phyloP scores from a whole-genome alignment of 371 early-diverging fungal genomes.

The Mortierella sp. region DNA sequence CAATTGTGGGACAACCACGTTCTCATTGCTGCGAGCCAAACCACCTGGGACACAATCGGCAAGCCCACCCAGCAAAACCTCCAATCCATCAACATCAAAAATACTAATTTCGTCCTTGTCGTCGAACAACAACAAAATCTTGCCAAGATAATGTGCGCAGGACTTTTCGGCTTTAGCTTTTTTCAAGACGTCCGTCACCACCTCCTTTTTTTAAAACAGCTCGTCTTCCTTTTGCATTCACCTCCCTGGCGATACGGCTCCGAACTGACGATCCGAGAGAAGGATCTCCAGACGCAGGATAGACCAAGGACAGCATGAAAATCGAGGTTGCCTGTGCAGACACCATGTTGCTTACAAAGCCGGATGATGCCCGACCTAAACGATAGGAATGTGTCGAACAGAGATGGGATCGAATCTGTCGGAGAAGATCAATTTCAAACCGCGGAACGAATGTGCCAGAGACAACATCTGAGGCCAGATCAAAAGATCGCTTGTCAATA shows the following conservation, averaged over 20 bases:
- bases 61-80: conserved; percentile 6
- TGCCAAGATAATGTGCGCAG: conserved; percentile 1
- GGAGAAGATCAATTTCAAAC: conserved; percentile 13
- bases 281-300: conserved; percentile 11
- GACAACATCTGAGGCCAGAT: conserved; percentile 11
- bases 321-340: conserved; percentile 20
- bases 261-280: conserved; percentile 11
- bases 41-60: background rate
- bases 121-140: conserved; percentile 11
- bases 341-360: conserved; percentile 16
- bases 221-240: conserved; percentile 11
- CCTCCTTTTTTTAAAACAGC: conserved; percentile 15
- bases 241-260: conserved; percentile 19
- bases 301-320: conserved; percentile 16
- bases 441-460: conserved; percentile 8
- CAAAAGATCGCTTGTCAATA: conserved; percentile 15
- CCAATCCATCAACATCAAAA: conserved; percentile 8
- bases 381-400: conserved; percentile 16
- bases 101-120: conserved; percentile 17
- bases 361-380: conserved; percentile 16
- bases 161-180: conserved; percentile 2
- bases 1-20: conserved; percentile 16
- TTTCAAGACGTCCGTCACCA: conserved; percentile 7
- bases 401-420: conserved; percentile 18
- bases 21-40: conserved; percentile 10